phyloP scores from a whole-genome alignment of 768 basidiomycete genomes.

The Lentinula aciculospora region DNA sequence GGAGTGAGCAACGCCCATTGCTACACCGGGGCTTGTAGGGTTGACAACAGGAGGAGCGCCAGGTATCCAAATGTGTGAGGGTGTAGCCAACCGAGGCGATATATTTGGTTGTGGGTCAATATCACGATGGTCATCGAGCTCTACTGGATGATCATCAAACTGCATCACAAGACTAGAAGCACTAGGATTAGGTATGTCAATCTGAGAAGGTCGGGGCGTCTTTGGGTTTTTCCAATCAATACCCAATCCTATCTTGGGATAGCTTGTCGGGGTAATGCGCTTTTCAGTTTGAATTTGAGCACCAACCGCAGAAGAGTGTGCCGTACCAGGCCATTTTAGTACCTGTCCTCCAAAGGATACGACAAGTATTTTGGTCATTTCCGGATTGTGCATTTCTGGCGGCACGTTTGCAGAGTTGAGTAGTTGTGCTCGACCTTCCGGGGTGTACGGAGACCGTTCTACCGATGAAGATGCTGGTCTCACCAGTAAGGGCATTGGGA shows the following conservation, averaged over 20 bases:
- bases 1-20: background rate
- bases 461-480: conserved; percentile 40
- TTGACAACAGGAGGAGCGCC: conserved; percentile 50
- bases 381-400: conserved; percentile 35
- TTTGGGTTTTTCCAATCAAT: conserved; percentile 15
- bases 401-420: conserved; percentile 59
- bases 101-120: conserved; percentile 9
- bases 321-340: conserved; percentile 43
- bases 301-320: background rate
- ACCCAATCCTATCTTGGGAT: conserved; percentile 22
- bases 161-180: background rate
- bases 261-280: conserved; percentile 15
- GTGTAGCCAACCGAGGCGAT: conserved; percentile 37
- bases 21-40: conserved; percentile 12
- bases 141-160: background rate
- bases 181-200: background rate
- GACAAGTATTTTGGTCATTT: conserved; percentile 54
- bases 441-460: conserved; percentile 37
- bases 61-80: conserved; percentile 52
- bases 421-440: conserved; percentile 46
- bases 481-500: conserved; percentile 64
- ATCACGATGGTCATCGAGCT: conserved; percentile 5
- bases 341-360: conserved; percentile 81
- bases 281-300: conserved; percentile 13
- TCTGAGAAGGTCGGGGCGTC: background rate